Conservation (phyloP, 2,329 filamentous ascomycete species). For the Xylariomycetidae sp. region DNA sequence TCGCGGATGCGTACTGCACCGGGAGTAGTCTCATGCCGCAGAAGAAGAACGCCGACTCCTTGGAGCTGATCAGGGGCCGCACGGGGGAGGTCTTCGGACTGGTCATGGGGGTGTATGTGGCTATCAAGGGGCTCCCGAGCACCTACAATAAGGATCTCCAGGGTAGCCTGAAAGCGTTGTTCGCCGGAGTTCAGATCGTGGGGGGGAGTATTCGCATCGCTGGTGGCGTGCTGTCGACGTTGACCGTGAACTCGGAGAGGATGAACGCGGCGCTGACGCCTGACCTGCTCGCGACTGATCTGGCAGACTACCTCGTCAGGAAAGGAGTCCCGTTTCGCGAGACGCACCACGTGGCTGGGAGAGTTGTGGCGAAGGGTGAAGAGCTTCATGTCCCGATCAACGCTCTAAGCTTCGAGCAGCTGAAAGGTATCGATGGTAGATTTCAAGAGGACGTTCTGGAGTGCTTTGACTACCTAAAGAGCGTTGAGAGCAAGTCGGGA, state of each 20-base stretch:
- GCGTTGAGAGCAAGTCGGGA: neutral
- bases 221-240: neutral
- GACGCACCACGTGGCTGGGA: neutral
- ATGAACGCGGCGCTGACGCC: neutral
- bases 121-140: neutral
- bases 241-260: neutral
- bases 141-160: neutral
- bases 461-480: neutral
- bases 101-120: neutral
- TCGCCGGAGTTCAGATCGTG: neutral
- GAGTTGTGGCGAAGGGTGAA: neutral
- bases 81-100: neutral
- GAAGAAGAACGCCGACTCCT: conserved; percentile 76
- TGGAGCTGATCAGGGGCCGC: no score
- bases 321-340: no score
- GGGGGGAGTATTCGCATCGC: neutral
- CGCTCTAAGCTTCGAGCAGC: neutral
- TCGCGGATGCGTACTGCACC: conserved; percentile 61
- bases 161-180: neutral
- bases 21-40: no score
- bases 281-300: no score
- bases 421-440: neutral
- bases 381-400: neutral
- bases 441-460: no score
- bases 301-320: neutral